These are phyloP conservation scores for Annona cherimola DNA, from an alignment of 164 flowering plant species.

Conservation along the genomic window DNA sequence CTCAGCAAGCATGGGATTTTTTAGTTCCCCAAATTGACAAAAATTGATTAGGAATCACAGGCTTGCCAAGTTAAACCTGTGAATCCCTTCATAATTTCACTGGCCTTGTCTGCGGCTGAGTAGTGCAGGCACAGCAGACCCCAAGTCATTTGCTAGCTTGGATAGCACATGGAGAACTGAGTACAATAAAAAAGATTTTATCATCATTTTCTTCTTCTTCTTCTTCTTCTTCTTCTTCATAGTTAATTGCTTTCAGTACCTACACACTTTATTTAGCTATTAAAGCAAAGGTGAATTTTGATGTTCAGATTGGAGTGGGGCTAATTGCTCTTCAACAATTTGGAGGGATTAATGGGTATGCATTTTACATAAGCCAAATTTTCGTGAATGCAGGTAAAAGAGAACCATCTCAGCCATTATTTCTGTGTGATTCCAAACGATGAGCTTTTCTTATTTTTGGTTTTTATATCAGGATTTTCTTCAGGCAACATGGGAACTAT, in stretches of 20 bases:
- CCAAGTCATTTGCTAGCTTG: background rate
- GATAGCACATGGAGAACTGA: background rate
- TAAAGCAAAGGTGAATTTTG: background rate
- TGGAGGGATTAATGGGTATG: slow-evolving; percentile 76
- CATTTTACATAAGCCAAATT: slow-evolving; percentile 56
- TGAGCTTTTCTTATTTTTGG: background rate
- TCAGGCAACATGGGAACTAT: slow-evolving; percentile 38
- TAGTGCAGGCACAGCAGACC: background rate
- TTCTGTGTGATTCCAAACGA: background rate
- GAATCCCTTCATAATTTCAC: background rate
- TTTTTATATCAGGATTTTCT: slow-evolving; percentile 35
- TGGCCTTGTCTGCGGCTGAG: background rate
- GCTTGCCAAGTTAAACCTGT: background rate
- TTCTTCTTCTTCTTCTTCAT: background rate
- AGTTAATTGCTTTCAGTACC: background rate
- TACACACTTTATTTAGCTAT: too few relatives aligned
- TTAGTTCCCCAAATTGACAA: background rate
- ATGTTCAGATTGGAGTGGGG: slow-evolving; percentile 74
- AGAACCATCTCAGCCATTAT: background rate
- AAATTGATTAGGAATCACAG: background rate
- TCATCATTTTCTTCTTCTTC: background rate
- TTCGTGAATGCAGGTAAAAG: slow-evolving; percentile 67
- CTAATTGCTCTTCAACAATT: slow-evolving; percentile 78
- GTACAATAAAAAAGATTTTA: background rate
- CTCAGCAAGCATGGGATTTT: background rate